Evolutionary conservation across 1,284 basidiomycete genomes (phyloP), one percentile per base, ranked within the genome.

Genomic region (Spongispora temasekensis): DNA sequence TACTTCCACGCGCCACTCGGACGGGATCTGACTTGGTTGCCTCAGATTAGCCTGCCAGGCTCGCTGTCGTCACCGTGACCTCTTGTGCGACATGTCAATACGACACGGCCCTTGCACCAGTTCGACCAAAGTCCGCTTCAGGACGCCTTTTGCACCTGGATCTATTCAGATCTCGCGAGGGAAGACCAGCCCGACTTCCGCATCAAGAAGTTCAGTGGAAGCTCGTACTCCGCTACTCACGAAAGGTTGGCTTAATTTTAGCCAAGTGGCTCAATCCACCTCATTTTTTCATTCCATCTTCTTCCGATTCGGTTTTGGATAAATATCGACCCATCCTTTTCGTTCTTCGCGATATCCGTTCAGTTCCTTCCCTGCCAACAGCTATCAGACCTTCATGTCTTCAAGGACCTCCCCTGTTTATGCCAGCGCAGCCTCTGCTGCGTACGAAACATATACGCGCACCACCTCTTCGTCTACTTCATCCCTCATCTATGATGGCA

Each of bases 381-480:
- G 15, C 25, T 48, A 57, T 32, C 44, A 48, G 23, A 40, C 31
- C 42, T 23, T 15, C 51, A 73, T 73, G 74, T 37, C 74, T 44
- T 65, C 71, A 27, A 71, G 72, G 44, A 50, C 61, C 9, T 62
- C 73, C 23, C 23, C 73, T 57, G 56, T 71, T 35, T 73, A 71
- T 21, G 72, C 74, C 15, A 73, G 72, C 34, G 68, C 74, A 8
- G 65, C 62, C 53, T 62, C 72, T 34, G 53, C 56, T 40, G 23
- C 60, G 35, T 72, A 74, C 13, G 73, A 75, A 6, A 56, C 71
- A n/a, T 75, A 74, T 37, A 53, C 63, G 8, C 60, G 58, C 31
- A 5, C 61, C 25, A 50, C 71, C 28, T 63, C 70, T 6, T 58
- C 69, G 2, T 65, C 69, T 3, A 48, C 69, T 10, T 25, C 70